phyloP scores from a whole-genome alignment of 176 grass and related monocot genomes.

The Puya raimondii region DNA sequence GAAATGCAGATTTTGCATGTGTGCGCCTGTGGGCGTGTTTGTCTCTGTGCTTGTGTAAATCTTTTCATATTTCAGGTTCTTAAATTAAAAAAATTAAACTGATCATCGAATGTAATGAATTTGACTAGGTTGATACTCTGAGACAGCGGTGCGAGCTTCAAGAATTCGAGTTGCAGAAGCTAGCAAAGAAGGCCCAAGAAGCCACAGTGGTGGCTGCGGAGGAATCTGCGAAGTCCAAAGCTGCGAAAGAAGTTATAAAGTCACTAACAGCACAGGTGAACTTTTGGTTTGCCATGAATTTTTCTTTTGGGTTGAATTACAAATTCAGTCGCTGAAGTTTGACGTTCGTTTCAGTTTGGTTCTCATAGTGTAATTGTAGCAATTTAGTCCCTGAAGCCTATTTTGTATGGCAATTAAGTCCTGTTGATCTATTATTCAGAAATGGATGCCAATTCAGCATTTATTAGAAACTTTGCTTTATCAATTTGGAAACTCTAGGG shows the following conservation, averaged over 20 bases:
- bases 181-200: conserved; percentile 83
- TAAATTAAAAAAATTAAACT: neutral
- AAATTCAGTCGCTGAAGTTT: neutral
- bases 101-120: conserved; percentile 9
- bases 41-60: too few species aligned
- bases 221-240: conserved; percentile 94
- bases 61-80: too few species aligned
- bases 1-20: too few species aligned
- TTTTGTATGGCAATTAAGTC: too few species aligned
- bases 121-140: conserved; percentile 70
- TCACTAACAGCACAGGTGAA: conserved; percentile 74
- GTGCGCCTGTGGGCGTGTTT: too few species aligned
- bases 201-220: conserved; percentile 59
- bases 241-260: conserved; percentile 98
- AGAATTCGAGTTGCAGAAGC: conserved; percentile 78
- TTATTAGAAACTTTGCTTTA: too few species aligned
- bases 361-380: too few species aligned
- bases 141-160: conserved; percentile 63
- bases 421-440: too few species aligned
- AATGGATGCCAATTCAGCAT: too few species aligned
- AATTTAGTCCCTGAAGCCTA: too few species aligned
- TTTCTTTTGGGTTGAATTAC: too few species aligned
- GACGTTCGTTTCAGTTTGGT: neutral
- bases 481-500: neutral
- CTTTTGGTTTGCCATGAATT: neutral